Conservation (phyloP, 176 grass and related monocot species). For the Triticum monococcum region DNA sequence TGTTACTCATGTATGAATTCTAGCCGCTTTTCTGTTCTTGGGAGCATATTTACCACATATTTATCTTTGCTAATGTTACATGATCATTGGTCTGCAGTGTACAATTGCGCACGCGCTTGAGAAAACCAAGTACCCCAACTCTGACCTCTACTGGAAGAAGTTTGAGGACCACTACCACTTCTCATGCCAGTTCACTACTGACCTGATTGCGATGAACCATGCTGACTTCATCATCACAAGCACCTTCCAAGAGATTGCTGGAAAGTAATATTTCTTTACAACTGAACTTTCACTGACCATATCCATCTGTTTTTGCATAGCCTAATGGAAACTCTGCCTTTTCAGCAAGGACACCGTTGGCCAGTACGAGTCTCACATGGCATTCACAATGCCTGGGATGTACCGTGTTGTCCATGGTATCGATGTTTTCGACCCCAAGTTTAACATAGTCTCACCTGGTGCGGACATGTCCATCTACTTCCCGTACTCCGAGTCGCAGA, state of each 20-base stretch:
- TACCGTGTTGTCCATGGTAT: constrained; percentile 98
- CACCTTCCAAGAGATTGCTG: constrained; percentile 98
- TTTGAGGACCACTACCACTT: constrained; percentile 99
- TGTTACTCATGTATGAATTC: constrained; percentile 68
- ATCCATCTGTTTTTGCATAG: background rate
- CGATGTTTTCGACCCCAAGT: constrained; percentile 97
- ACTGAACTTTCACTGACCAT: background rate
- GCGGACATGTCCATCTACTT: constrained; percentile 97
- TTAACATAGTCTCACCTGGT: constrained; percentile 98
- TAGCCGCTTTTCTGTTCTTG: background rate
- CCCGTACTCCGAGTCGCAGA: constrained; percentile 70
- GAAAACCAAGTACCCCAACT: constrained; percentile 99
- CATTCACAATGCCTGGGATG: constrained; percentile 89
- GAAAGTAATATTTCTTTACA: constrained; percentile 50
- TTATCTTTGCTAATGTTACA: constrained; percentile 20
- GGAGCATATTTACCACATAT: background rate
- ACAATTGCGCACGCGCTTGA: constrained; percentile 98
- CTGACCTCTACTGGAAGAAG: constrained; percentile 99
- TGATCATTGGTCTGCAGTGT: constrained; percentile 55
- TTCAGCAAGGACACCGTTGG: constrained; percentile 98
- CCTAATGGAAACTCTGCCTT: constrained; percentile 25
- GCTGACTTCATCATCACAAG: constrained; percentile 99
- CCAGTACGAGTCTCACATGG: constrained; percentile 95
- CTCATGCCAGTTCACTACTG: constrained; percentile 98
- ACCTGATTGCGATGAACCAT: constrained; percentile 98